Percentiles rank a stretch among this genome's conserved stretches.
These are phyloP conservation scores for Hymenoscyphus salicellus DNA, from an alignment of 2,329 filamentous ascomycete species.

Conservation along the genomic window DNA sequence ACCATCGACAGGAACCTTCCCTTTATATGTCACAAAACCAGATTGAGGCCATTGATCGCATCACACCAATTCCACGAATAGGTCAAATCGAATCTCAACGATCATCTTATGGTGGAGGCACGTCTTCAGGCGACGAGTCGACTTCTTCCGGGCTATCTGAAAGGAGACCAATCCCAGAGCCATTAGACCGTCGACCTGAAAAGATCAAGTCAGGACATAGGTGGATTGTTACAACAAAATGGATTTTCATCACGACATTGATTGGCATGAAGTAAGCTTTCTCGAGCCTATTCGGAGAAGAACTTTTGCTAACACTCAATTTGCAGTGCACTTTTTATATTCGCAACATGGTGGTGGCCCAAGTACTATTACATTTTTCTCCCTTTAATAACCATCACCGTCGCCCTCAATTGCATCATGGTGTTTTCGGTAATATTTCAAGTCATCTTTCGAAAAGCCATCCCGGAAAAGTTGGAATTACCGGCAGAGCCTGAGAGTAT, in stretches of 20 bases:
- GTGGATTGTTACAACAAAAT: conserved; percentile 3
- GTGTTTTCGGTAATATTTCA: conserved; percentile 44
- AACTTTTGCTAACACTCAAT: background rate
- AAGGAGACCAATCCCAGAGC: background rate
- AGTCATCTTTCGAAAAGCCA: conserved; percentile 15
- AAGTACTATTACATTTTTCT: conserved; percentile 42
- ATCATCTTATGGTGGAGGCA: background rate
- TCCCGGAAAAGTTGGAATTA: conserved; percentile 33
- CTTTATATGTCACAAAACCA: background rate
- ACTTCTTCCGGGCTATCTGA: background rate
- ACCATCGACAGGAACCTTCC: background rate
- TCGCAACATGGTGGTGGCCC: conserved; percentile 17
- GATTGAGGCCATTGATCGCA: background rate
- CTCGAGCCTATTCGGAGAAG: background rate
- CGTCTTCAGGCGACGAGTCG: background rate
- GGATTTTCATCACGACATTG: background rate
- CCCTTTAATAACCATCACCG: conserved; percentile 42
- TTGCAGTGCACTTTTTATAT: conserved; percentile 12
- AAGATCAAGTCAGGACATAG: background rate
- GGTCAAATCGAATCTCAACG: background rate
- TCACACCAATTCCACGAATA: background rate
- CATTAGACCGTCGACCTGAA: background rate
- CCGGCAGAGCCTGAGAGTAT: conserved; percentile 42
- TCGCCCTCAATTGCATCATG: conserved; percentile 44
- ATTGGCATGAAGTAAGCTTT: background rate